A percentile compares a stretch with the other conserved stretches of the same genome.
phyloP scores from a whole-genome alignment of 495 filamentous ascomycete genomes.

The Tuber aestivum region DNA sequence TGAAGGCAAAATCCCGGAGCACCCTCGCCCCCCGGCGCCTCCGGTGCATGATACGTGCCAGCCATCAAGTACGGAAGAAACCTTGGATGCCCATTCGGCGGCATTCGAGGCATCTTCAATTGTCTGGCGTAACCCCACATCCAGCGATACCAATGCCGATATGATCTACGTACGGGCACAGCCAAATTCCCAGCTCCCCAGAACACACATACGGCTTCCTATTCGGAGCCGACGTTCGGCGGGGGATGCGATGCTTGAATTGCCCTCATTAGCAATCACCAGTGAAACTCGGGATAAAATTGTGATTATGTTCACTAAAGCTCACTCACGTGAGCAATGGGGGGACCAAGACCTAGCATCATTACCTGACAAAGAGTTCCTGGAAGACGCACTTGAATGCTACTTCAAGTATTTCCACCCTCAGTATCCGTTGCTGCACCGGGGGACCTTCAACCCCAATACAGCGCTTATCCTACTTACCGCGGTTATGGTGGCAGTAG shows the following conservation, averaged over 20 bases:
- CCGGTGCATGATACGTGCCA: neutral
- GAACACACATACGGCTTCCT: neutral
- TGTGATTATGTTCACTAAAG: neutral
- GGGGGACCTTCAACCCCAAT: slow-evolving; percentile 3
- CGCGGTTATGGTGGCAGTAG: slow-evolving; percentile 1
- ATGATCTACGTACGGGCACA: neutral
- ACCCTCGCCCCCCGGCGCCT: neutral
- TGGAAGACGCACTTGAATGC: slow-evolving; percentile 3
- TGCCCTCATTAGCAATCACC: neutral
- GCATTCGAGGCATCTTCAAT: slow-evolving; percentile 2
- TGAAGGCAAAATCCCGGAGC: neutral
- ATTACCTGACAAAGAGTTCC: neutral
- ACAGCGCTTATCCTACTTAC: neutral
- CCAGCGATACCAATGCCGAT: neutral
- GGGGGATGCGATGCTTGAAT: neutral
- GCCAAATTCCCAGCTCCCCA: neutral
- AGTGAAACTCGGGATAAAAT: slow-evolving; percentile 2
- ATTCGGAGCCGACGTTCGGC: neutral
- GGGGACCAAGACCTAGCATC: neutral
- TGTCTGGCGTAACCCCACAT: neutral
- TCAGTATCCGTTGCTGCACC: neutral
- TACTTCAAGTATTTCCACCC: slow-evolving; percentile 5
- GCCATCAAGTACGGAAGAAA: neutral
- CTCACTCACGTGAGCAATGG: neutral
- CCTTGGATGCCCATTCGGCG: neutral